phyloP scores from a whole-genome alignment of 83 land plant genomes.

The Thuja plicata region DNA sequence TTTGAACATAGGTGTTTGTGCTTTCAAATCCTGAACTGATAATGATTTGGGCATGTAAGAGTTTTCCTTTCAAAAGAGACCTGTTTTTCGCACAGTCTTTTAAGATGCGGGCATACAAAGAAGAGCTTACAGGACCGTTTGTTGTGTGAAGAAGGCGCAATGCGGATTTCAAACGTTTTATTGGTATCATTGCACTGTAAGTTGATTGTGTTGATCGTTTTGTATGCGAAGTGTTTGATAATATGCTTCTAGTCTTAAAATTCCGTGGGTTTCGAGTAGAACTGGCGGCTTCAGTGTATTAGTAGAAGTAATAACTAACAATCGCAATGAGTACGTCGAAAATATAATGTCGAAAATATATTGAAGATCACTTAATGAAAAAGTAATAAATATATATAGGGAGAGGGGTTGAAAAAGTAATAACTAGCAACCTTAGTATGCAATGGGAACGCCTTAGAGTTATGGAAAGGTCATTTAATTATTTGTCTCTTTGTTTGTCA shows the following conservation, averaged over 20 bases:
- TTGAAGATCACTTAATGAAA: too few relatives aligned
- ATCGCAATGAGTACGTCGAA: too few relatives aligned
- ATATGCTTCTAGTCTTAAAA: not conserved
- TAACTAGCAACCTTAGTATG: too few relatives aligned
- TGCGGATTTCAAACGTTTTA: not conserved
- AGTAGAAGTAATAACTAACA: too few relatives aligned
- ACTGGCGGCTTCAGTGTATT: too few relatives aligned
- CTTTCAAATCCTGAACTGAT: slow-evolving; percentile 11
- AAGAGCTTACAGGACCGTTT: not conserved
- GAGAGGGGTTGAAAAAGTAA: too few relatives aligned
- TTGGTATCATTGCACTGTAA: not conserved
- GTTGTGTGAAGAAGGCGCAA: not conserved
- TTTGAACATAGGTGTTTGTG: slow-evolving; percentile 22
- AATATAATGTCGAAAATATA: too few relatives aligned
- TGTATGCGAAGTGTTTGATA: not conserved
- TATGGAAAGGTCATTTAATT: too few relatives aligned
- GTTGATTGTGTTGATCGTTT: not conserved
- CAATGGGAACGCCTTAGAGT: too few relatives aligned
- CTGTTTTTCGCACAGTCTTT: not conserved
- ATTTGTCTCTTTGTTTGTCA: too few relatives aligned
- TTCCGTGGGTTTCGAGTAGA: too few relatives aligned
- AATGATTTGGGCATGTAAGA: slow-evolving; percentile 27
- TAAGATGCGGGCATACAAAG: not conserved
- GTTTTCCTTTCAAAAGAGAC: not conserved
- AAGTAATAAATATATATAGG: too few relatives aligned